Evolutionary conservation across 441 rosid species (phyloP), one percentile per base, ranked within the genome.

Genomic region (Croton laevigatus): DNA sequence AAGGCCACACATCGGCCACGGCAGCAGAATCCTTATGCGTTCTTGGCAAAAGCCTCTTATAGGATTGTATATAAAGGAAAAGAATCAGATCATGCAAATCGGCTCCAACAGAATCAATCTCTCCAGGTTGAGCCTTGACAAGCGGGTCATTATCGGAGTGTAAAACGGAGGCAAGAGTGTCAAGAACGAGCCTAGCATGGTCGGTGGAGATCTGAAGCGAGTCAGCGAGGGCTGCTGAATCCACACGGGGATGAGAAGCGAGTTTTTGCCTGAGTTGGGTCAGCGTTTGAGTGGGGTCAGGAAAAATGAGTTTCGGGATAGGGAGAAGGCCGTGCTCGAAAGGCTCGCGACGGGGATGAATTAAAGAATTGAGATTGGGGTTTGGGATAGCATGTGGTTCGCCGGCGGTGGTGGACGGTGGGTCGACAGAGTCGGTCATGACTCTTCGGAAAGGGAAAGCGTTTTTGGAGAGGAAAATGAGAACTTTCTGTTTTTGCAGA

Each of bases 1-100:
- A 96, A 0, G 99, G 99, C 99, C 98, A 96, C 1, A 93, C 98
- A 77, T 95, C 99, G 12, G 98, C 97, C 27, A 95, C 96, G 3
- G 99, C 80, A 3, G 93, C 98, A 6, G 98, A 81, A 66, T 96
- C 99, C 83, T 90, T 96, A 59, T 96, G 96, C 70, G 97, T 76
- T 79, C 97, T 86, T 3, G 98, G 99, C 71, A 89, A 71, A 77
- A 96, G 75, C 84, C 84, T 91, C 85, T 93, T 96, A 76, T 93
- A 96, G 17, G 97, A 93, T 72, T 96, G 99, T 78, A 96, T 90
- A 48, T 93, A 96, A 75, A 96, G 73, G 59, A 96, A 96, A 75
- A 91, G 68, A 45, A 91, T 76, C 81, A 96, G 89, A 88, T 96
- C 97, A 80, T 84, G 78, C 73, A 86, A 82, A 87, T 93, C 97